phyloP scores from a whole-genome alignment of 306 rosid species.

The Dalbergia oliveri region DNA sequence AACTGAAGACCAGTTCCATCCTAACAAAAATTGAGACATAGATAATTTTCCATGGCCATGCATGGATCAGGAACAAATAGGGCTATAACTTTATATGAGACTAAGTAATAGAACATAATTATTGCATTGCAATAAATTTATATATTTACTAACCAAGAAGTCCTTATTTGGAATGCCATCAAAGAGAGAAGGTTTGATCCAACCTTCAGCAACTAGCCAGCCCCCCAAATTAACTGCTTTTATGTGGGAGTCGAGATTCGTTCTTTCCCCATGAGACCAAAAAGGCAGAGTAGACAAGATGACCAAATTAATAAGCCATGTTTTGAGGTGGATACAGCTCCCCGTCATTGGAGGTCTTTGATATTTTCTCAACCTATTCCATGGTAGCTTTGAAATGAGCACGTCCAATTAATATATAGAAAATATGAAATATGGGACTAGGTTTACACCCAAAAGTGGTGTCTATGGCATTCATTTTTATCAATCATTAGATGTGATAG shows the following conservation, averaged over 20 bases:
- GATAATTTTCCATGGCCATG: not conserved
- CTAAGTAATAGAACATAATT: not conserved
- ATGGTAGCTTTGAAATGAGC: not conserved
- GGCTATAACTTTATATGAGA: too few relatives aligned
- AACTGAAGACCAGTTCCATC: conserved; percentile 78
- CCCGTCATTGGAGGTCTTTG: conserved; percentile 44
- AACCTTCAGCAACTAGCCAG: conserved; percentile 88
- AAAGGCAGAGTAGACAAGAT: conserved; percentile 29
- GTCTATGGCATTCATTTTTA: too few relatives aligned
- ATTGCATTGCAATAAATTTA: not conserved
- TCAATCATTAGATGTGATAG: too few relatives aligned
- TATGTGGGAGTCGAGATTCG: conserved; percentile 30
- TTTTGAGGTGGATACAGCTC: conserved; percentile 25
- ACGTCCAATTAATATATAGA: conserved; percentile 21
- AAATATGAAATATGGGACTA: not conserved
- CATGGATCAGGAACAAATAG: not conserved
- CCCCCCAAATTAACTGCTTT: conserved; percentile 84
- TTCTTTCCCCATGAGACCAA: conserved; percentile 39
- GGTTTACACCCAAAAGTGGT: too few relatives aligned
- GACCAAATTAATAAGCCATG: conserved; percentile 41
- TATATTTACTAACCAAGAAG: conserved; percentile 58
- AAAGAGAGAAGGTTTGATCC: conserved; percentile 88
- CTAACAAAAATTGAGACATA: conserved; percentile 37
- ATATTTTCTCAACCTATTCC: not conserved
- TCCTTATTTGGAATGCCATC: conserved; percentile 84